Evolutionary conservation across 768 basidiomycete species (phyloP).

Genomic region (Lentinula boryana): DNA sequence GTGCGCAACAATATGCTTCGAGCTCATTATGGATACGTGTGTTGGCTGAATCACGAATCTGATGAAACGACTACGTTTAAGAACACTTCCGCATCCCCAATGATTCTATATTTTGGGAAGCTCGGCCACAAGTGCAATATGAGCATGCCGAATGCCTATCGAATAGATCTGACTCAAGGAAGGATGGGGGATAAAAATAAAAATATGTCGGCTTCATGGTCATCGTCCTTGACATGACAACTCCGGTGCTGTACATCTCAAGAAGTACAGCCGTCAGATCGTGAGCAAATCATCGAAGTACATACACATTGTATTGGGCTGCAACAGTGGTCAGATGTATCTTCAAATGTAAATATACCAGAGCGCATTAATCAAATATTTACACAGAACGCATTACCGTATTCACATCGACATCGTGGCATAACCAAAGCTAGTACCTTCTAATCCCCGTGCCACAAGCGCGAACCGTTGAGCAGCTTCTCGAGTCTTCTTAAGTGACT

Average conservation of each 20-base stretch:
- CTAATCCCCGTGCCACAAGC: conserved; percentile 76
- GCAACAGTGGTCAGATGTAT: background rate
- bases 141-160: background rate
- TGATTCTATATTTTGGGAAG: too few relatives aligned
- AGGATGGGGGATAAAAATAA: background rate
- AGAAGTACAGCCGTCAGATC: too few relatives aligned
- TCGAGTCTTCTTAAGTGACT: conserved; percentile 65
- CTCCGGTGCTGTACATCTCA: background rate
- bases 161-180: background rate
- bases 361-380: too few relatives aligned
- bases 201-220: background rate
- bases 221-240: background rate
- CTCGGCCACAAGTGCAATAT: too few relatives aligned
- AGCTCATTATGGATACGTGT: background rate
- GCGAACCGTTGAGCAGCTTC: conserved; percentile 88
- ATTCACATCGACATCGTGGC: conserved; percentile 38
- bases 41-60: background rate
- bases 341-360: background rate
- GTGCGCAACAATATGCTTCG: conserved; percentile 2
- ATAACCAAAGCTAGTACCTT: conserved; percentile 83
- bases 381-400: background rate
- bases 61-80: too few relatives aligned
- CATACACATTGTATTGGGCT: background rate
- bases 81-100: too few relatives aligned
- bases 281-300: too few relatives aligned